phyloP scores from a whole-genome alignment of 2,329 filamentous ascomycete genomes.

The Pseudogymnoascus sp. region DNA sequence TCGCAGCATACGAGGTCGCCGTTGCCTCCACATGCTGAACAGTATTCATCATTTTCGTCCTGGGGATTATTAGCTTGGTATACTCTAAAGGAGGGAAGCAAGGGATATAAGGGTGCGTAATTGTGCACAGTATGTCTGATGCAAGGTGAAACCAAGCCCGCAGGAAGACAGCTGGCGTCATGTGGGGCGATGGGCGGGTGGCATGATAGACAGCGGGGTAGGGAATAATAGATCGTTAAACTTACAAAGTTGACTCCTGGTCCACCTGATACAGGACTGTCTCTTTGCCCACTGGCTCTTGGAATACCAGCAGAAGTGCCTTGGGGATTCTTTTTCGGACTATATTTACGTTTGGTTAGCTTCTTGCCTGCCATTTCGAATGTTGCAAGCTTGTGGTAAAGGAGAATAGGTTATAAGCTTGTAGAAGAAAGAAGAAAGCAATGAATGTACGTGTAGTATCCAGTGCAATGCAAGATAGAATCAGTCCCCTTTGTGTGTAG shows the following conservation, averaged over 20 bases:
- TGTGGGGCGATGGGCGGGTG: neutral
- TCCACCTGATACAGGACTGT: neutral
- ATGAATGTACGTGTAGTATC: neutral
- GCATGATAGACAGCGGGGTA: neutral
- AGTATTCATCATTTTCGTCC: conserved; percentile 83
- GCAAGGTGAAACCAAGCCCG: neutral
- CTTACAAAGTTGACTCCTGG: neutral
- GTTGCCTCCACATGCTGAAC: conserved; percentile 74
- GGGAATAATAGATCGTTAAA: neutral
- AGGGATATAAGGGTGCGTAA: conserved; percentile 11
- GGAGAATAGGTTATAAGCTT: neutral
- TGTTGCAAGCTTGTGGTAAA: neutral
- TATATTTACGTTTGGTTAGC: neutral
- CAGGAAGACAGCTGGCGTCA: neutral
- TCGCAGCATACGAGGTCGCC: conserved; percentile 91
- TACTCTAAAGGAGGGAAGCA: conserved; percentile 19
- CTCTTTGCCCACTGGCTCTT: conserved; percentile 2
- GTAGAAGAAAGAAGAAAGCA: neutral
- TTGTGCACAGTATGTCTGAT: neutral
- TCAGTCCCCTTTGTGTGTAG: neutral
- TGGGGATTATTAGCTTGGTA: conserved; percentile 22
- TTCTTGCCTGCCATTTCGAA: neutral
- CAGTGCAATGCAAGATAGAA: neutral
- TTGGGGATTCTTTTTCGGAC: neutral
- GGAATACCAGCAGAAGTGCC: neutral